Percentiles rank a stretch among this genome's conserved stretches.
Evolutionary conservation across 306 rosid genomes (phyloP).

Genomic region (Coriaria nepalensis): DNA sequence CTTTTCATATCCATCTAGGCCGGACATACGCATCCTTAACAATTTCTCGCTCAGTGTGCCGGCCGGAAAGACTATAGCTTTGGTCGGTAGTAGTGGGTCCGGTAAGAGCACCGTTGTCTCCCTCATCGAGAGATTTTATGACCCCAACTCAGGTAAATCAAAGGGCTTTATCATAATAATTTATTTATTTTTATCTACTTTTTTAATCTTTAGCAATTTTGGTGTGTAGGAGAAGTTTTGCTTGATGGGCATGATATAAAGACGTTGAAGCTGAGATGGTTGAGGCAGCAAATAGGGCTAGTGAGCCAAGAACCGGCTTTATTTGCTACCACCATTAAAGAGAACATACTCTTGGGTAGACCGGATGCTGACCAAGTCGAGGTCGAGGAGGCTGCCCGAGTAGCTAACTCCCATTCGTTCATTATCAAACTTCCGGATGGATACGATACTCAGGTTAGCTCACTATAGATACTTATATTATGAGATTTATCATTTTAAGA

Average conservation of each 20-base stretch:
- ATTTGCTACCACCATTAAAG: slow-evolving; percentile 85
- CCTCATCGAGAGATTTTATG: slow-evolving; percentile 91
- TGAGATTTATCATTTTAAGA: no score
- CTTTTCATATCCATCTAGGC: slow-evolving; percentile 88
- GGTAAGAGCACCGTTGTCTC: slow-evolving; percentile 97
- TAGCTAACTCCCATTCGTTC: slow-evolving; percentile 94
- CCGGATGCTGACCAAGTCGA: slow-evolving; percentile 86
- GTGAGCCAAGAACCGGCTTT: slow-evolving; percentile 99
- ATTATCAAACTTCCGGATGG: slow-evolving; percentile 86
- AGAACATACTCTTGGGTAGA: slow-evolving; percentile 84
- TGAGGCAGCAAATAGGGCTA: slow-evolving; percentile 92
- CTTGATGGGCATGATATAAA: slow-evolving; percentile 87
- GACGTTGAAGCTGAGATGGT: slow-evolving; percentile 72
- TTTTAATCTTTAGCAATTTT: slow-evolving; percentile 1
- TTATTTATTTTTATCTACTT: not conserved
- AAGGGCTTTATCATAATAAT: not conserved
- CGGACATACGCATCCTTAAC: slow-evolving; percentile 60
- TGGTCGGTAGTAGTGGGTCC: slow-evolving; percentile 97
- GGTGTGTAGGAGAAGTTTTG: slow-evolving; percentile 65
- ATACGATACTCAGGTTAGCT: slow-evolving; percentile 82
- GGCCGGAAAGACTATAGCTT: slow-evolving; percentile 90
- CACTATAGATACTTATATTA: no score
- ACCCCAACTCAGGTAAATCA: slow-evolving; percentile 61
- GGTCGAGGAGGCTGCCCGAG: slow-evolving; percentile 97
- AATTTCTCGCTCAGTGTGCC: slow-evolving; percentile 67